A percentile compares a stretch with the other conserved stretches of the same genome.
These are phyloP conservation scores for Talaromyces albobiverticillius DNA, from an alignment of 2,329 filamentous ascomycete species.

Conservation along the genomic window DNA sequence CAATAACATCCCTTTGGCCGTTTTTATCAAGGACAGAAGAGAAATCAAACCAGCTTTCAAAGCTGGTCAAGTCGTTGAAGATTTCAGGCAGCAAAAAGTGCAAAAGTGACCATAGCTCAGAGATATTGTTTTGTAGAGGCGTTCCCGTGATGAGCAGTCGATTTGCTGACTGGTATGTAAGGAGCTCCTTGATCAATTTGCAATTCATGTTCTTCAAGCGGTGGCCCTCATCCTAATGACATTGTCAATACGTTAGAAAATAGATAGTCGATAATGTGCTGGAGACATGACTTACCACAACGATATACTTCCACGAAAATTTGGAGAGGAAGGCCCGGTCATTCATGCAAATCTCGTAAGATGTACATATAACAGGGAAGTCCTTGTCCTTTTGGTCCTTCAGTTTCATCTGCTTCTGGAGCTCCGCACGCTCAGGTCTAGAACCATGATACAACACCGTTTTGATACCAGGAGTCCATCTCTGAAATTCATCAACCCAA, in stretches of 20 bases:
- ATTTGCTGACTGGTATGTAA: conserved; percentile 86
- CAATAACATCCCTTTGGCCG: conserved; percentile 72
- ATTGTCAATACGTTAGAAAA: background rate
- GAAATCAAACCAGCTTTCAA: conserved; percentile 97
- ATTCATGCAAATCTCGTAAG: conserved; percentile 92
- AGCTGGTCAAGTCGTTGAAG: conserved; percentile 89
- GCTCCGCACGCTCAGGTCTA: conserved; percentile 69
- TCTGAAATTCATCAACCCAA: conserved; percentile 90
- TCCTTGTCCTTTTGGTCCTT: conserved; percentile 63
- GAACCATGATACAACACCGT: conserved; percentile 88
- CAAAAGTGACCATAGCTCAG: conserved; percentile 89
- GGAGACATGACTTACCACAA: conserved; percentile 60
- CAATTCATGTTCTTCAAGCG: conserved; percentile 97
- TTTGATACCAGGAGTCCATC: conserved; percentile 85
- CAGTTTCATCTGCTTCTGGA: conserved; percentile 71
- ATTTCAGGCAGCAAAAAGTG: conserved; percentile 92
- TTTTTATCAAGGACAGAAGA: conserved; percentile 83
- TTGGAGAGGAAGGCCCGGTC: conserved; percentile 77
- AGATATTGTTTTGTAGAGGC: conserved; percentile 90
- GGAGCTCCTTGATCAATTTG: conserved; percentile 81
- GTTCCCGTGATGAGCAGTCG: conserved; percentile 92
- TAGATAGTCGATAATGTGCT: background rate
- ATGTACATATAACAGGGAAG: conserved; percentile 91
- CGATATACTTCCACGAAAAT: conserved; percentile 96
- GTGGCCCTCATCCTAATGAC: conserved; percentile 78